Evolutionary conservation across 345 rosid genomes (phyloP), one percentile per base, ranked within the genome.

Genomic region (Arabis alpina): DNA sequence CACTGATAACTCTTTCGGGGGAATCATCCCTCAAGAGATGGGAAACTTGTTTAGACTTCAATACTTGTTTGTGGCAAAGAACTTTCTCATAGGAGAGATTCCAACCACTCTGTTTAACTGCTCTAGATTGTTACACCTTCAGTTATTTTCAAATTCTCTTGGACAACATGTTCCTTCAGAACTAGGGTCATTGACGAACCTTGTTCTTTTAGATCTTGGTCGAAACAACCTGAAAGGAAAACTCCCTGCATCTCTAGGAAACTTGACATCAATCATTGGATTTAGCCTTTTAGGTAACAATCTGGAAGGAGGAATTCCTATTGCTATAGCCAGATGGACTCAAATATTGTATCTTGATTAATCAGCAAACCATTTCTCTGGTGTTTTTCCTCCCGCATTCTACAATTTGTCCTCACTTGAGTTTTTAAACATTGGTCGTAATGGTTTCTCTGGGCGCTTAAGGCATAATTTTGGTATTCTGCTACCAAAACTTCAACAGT

Each of bases 241-340:
- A 11, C 2, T 70, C 7, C 51, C 60, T 13, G 5, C 25, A 10
- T 70, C 74, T 49, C 55, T 70, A 45, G 67, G 60, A 50, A 70
- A 70, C 44, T 55, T 69, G 25, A 69, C 73, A 50, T 49, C 42
- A 0, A 49, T 70, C 1, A 37, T 0, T 1, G 0, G 6, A 0
- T n/a, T 47, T 12, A 2, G 23, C 27, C 8, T 43, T 0, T 4
- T 0, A 10, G 4, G 5, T 3, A 70, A 60, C 49, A 25, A 27
- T 10, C 0, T 70, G 0, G 13, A 70, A 34, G 74, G 74, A 0
- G 14, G 1, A 5, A 27, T 70, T 11, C 74, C 67, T 2, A 0
- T 59, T 14, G 36, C 5, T 37, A 3, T 68, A 16, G 32, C 65
- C 5, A 12, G 56, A 3, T 37, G 32, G 54, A 8, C 65, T 54